Base-by-base conservation (phyloP, 306 rosid genomes). In the Rosa lucieae region DNA sequence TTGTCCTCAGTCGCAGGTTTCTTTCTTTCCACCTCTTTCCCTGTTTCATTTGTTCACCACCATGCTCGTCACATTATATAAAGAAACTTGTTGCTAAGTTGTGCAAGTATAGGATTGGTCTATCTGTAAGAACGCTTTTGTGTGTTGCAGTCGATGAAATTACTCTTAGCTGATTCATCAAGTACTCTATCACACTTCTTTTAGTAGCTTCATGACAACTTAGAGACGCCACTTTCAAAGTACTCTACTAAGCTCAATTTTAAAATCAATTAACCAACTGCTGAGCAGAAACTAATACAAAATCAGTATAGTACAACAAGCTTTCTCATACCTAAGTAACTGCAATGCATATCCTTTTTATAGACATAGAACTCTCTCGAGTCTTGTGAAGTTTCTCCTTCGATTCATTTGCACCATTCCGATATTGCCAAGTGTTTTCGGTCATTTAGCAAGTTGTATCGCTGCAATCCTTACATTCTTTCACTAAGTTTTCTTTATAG, bases 1-100 rank as follows among this genome's bases (percentile, higher is more conserved):
- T 76, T 78, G 72, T 84, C 94, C 73, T 79, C 94, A 3, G 89
- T 94, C 8, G 76, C 97, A 89, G 98, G 98, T 94, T 86, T 82
- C 85, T 94, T 84, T 85, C 85, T 77, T 84, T 62, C 75, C 83
- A 39, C 52, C 76, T 49, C 10, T 77, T 73, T 62, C 63, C 7
- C 10, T 49, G 6, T 77, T 86, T 76, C 71, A 18, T 66, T 13
- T 62, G 77, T 44, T 80, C 56, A 44, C 18, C 32, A 35, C 35
- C 74, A 70, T 81, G 23, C 42, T 42, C 35, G 69, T 67, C 12
- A 35, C 40, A 39, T 66, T 74, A 15, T 29, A 40, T 71, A 11
- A 55, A 43, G 8, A 73, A 73, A 44, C 48, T 10, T 37, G 49
- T 53, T 72, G 3, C 67, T 37, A 4, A n/a, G 13, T 52, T 8